These are phyloP conservation scores for Cyclocybe cylindracea DNA, from an alignment of 768 basidiomycete genomes.

Conservation along the genomic window DNA sequence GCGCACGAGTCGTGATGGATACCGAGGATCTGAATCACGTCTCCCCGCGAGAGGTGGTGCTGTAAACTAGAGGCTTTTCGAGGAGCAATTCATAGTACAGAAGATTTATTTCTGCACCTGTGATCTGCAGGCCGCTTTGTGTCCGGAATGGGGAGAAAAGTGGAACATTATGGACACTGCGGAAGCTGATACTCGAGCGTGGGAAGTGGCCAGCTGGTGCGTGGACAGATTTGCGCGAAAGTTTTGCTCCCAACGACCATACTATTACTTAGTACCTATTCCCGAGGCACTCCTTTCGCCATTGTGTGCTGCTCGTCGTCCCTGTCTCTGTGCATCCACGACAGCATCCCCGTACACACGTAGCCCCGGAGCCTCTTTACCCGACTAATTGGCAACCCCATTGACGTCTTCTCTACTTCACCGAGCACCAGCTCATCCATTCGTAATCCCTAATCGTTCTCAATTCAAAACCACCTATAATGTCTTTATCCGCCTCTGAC, in stretches of 20 bases:
- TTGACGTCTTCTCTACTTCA: constrained; percentile 29
- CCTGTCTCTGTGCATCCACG: constrained; percentile 39
- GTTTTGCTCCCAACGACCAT: constrained; percentile 42
- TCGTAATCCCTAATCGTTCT: constrained; percentile 84
- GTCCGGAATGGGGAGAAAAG: too few species aligned
- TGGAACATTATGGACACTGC: not conserved
- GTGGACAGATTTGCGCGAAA: constrained; percentile 20
- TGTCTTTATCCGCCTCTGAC: constrained; percentile 89
- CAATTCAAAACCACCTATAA: constrained; percentile 68
- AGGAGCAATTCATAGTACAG: too few species aligned
- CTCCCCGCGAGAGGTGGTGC: too few species aligned
- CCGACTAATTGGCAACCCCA: constrained; percentile 30
- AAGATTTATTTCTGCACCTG: too few species aligned
- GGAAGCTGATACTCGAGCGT: constrained; percentile 22
- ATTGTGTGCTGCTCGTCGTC: constrained; percentile 53
- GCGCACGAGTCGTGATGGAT: too few species aligned
- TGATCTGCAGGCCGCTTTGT: too few species aligned
- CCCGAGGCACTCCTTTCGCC: constrained; percentile 42
- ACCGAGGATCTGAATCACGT: too few species aligned
- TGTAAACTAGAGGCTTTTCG: too few species aligned
- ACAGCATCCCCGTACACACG: constrained; percentile 30
- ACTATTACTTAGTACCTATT: constrained; percentile 55
- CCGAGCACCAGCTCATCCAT: constrained; percentile 24
- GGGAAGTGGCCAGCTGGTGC: constrained; percentile 36
- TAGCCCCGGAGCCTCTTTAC: constrained; percentile 36